Evolutionary conservation across 2,329 filamentous ascomycete species (phyloP).

Genomic region (Bipolaris sorokiniana): DNA sequence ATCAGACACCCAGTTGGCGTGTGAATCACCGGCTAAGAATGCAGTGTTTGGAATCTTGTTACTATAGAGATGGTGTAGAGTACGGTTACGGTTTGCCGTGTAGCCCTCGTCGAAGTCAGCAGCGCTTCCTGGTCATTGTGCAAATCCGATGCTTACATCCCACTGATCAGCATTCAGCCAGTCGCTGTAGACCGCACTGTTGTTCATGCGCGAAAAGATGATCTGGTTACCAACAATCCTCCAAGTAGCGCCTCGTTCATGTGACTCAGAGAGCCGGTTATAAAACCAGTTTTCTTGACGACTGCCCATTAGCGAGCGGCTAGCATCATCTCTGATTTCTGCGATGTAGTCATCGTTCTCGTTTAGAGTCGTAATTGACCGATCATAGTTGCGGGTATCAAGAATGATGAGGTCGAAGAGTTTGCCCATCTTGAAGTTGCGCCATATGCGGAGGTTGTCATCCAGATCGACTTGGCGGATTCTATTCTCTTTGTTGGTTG

Average conservation of each 20-base stretch:
- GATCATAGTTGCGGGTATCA: slow-evolving; percentile 51
- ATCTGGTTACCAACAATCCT: slow-evolving; percentile 73
- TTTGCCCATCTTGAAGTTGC: slow-evolving; percentile 49
- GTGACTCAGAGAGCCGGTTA: slow-evolving; percentile 59
- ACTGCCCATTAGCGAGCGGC: slow-evolving; percentile 70
- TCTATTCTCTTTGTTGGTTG: slow-evolving; percentile 46
- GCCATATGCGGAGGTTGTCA: slow-evolving; percentile 53
- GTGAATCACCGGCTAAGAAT: slow-evolving; percentile 72
- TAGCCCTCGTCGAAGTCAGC: slow-evolving; percentile 59
- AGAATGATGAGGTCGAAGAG: slow-evolving; percentile 52
- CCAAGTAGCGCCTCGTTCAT: slow-evolving; percentile 68
- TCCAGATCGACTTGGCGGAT: slow-evolving; percentile 54
- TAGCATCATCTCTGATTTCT: slow-evolving; percentile 67
- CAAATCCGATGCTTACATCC: slow-evolving; percentile 52
- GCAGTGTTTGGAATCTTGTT: slow-evolving; percentile 73
- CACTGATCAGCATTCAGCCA: slow-evolving; percentile 61
- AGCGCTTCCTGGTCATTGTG: neutral
- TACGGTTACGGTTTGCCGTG: slow-evolving; percentile 71
- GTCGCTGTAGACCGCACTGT: slow-evolving; percentile 25
- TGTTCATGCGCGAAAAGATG: slow-evolving; percentile 39
- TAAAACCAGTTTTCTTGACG: slow-evolving; percentile 71
- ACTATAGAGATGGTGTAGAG: slow-evolving; percentile 67
- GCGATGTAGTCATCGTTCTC: slow-evolving; percentile 66
- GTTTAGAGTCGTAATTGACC: slow-evolving; percentile 34
- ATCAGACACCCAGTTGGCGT: slow-evolving; percentile 63